phyloP scores from a whole-genome alignment of 164 flowering plant species.

The Berberis thunbergii region DNA sequence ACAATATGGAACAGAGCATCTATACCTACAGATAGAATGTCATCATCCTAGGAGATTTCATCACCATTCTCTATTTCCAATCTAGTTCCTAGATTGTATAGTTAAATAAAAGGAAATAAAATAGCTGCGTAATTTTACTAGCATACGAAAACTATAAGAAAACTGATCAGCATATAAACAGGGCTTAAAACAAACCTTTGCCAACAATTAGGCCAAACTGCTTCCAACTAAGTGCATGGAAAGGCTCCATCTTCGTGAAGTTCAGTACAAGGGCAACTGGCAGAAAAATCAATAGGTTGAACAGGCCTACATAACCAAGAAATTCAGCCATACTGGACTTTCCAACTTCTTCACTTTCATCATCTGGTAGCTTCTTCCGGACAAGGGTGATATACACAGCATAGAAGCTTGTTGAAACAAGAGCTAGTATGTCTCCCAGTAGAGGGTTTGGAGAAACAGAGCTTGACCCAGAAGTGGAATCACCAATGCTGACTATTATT shows the following conservation, averaged over 20 bases:
- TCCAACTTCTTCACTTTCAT: conserved; percentile 41
- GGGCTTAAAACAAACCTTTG: conserved; percentile 52
- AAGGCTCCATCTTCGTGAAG: conserved; percentile 59
- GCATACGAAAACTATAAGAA: neutral
- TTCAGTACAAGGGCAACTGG: conserved; percentile 74
- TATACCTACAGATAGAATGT: too few species aligned
- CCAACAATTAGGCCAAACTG: conserved; percentile 75
- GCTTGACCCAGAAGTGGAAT: conserved; percentile 33
- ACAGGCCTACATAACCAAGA: conserved; percentile 88
- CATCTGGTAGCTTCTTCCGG: conserved; percentile 75
- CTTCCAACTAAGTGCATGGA: conserved; percentile 52
- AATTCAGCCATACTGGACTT: conserved; percentile 82
- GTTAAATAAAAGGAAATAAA: too few species aligned
- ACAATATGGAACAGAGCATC: too few species aligned
- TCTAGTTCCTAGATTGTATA: too few species aligned
- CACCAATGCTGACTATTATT: conserved; percentile 81
- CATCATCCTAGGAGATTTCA: too few species aligned
- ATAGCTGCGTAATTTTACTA: neutral
- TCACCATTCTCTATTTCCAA: too few species aligned
- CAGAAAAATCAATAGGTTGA: conserved; percentile 73
- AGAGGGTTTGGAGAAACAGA: conserved; percentile 58
- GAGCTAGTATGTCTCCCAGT: conserved; percentile 77
- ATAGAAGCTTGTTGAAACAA: conserved; percentile 73
- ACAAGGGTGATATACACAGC: conserved; percentile 84
- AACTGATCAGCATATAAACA: neutral